Evolutionary conservation across 352 stramenopile species (phyloP).

Genomic region (Globisporangium acanthophoron): DNA sequence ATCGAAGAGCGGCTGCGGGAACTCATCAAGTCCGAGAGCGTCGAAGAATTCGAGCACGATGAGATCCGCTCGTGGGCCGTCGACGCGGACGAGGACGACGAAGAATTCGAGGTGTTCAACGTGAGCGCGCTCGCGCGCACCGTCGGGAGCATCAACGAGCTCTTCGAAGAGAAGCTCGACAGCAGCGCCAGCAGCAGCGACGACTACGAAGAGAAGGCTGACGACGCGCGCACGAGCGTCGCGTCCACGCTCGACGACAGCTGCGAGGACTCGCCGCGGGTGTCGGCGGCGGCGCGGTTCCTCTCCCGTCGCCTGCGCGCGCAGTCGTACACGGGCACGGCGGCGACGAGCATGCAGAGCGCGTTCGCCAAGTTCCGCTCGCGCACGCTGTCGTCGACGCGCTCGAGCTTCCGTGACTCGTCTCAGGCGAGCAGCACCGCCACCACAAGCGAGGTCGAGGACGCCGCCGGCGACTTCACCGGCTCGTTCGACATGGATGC

Average conservation of each 20-base stretch:
- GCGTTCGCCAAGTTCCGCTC: slow-evolving; percentile 13
- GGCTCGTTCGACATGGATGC: slow-evolving; percentile 15
- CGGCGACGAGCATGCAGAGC: slow-evolving; percentile 10
- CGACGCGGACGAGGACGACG: slow-evolving; percentile 12
- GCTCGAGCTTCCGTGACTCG: slow-evolving; percentile 3
- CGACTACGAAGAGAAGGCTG: slow-evolving; percentile 3
- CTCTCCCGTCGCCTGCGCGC: slow-evolving; percentile 8
- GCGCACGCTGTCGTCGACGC: slow-evolving; percentile 11
- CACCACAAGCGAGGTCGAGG: slow-evolving; percentile 7
- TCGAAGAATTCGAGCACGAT: neutral
- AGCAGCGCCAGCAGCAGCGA: neutral
- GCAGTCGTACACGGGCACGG: slow-evolving; percentile 7
- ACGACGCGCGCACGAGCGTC: slow-evolving; percentile 10
- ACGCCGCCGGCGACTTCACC: slow-evolving; percentile 51
- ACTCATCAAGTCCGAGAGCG: slow-evolving; percentile 5
- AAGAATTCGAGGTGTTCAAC: slow-evolving; percentile 16
- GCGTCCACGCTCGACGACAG: slow-evolving; percentile 12
- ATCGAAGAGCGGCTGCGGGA: slow-evolving; percentile 12
- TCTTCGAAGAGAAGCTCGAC: slow-evolving; percentile 11
- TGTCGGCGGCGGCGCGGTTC: neutral
- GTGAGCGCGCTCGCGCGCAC: neutral
- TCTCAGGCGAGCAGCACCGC: slow-evolving; percentile 2
- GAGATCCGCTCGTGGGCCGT: neutral
- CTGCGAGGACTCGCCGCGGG: slow-evolving; percentile 9
- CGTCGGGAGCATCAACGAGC: neutral